Base-by-base conservation (phyloP, 768 basidiomycete species). In the Mycena albidolilacea region DNA sequence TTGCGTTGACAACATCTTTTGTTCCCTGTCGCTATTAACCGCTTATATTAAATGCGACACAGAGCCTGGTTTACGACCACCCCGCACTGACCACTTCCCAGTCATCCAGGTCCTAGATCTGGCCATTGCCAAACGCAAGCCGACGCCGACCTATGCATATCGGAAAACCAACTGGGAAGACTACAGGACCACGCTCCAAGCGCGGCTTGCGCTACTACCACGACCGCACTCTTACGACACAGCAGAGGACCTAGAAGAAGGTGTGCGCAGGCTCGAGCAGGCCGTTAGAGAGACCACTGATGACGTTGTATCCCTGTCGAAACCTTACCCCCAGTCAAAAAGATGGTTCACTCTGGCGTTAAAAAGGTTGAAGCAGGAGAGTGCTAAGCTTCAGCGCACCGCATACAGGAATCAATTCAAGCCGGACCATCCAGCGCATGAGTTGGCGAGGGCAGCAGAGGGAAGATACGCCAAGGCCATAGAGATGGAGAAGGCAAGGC, bases 1-100 rank as follows among this genome's bases (percentile, higher is more conserved):
- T 4, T 61, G 84, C 12, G 80, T 81, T 2, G 86, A 89, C 77
- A 89, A 89, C 62, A 82, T 89, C 0, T 89, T 85, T 71, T 71
- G 76, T 30, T 73, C 81, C 4, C 48, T 57, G 0, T 43, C 67
- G 0, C 61, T 83, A 0, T 41, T 70, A 0, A 73, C 80, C 0
- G 7, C 21, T 0, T 50, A 85, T 1, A 71, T 80, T 8, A 6
- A 55, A 3, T 88, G 86, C 72, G 61, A 78, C 11, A 77, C 77
- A 0, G 52, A 67, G 2, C 76, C 73, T 1, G 69, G 7, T 0
- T 14, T 41, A 5, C 10, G 11, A 0, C 50, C 64, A 3, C 57
- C 76, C 0, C 64, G 68, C 0, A 81, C 86, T 8, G 85, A 89
- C 77, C 86, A 89, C 73, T 80, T 82, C 64, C 86, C 84, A 0